A percentile compares a stretch with the other conserved stretches of the same genome.
These are phyloP conservation scores for Malus hybrid DNA, from an alignment of 331 rosid species.

Conservation along the genomic window DNA sequence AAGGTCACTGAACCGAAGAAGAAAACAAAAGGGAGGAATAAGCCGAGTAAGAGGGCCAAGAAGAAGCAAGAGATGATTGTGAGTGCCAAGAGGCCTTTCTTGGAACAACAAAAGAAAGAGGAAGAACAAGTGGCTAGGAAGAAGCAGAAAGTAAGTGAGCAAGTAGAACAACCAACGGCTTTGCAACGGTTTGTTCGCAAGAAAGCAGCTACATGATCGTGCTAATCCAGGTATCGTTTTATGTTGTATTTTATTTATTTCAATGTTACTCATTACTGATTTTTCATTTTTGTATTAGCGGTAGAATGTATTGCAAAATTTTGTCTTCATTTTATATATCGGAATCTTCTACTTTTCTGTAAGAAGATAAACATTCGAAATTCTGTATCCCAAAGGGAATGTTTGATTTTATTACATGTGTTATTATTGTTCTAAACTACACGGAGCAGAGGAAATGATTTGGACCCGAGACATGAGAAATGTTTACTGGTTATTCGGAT, in stretches of 20 bases:
- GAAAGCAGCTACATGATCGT: conserved; percentile 17
- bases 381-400: background rate
- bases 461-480: background rate
- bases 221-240: background rate
- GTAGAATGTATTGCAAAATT: background rate
- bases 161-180: conserved; percentile 53
- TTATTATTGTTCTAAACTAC: background rate
- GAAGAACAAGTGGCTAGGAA: conserved; percentile 43
- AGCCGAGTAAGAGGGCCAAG: conserved; percentile 48
- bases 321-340: background rate
- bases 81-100: conserved; percentile 68
- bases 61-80: conserved; percentile 56
- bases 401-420: background rate
- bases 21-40: conserved; percentile 86
- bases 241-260: background rate
- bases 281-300: background rate
- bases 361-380: background rate
- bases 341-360: background rate
- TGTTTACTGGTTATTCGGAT: too few relatives aligned
- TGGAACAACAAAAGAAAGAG: conserved; percentile 52
- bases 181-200: conserved; percentile 64
- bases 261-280: background rate
- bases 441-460: background rate
- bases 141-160: conserved; percentile 50
- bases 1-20: conserved; percentile 55